These are phyloP conservation scores for Paecilomyces niveus DNA, from an alignment of 2,329 filamentous ascomycete species.

Conservation along the genomic window DNA sequence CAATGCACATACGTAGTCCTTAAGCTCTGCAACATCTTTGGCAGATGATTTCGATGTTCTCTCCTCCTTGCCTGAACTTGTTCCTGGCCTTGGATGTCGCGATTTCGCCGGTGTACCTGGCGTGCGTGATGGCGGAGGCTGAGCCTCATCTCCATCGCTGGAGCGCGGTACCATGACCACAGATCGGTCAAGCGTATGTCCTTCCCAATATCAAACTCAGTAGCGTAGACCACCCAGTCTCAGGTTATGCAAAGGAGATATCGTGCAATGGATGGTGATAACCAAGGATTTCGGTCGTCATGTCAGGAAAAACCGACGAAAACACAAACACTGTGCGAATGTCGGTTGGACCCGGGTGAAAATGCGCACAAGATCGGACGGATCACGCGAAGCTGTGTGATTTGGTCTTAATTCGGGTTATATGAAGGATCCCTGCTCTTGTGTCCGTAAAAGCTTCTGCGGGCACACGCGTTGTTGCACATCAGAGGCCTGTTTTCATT, in stretches of 20 bases:
- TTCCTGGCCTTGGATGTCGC: conserved; percentile 28
- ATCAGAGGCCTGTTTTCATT: conserved; percentile 9
- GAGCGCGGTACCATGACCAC: conserved; percentile 34
- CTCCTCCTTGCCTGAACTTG: conserved; percentile 43
- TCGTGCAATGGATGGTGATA: not conserved
- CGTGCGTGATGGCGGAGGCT: conserved; percentile 25
- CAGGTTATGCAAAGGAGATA: not conserved
- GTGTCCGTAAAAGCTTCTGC: conserved; percentile 13
- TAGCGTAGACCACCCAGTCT: not conserved
- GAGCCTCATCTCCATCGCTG: conserved; percentile 28
- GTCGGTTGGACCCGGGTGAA: not conserved
- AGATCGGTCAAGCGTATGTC: conserved; percentile 5
- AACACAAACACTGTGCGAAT: not conserved
- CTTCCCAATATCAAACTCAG: not conserved
- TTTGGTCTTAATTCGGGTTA: conserved; percentile 12
- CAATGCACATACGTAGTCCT: conserved; percentile 37
- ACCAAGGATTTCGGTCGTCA: not conserved
- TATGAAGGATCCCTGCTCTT: conserved; percentile 20
- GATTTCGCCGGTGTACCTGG: conserved; percentile 31
- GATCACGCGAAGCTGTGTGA: not conserved
- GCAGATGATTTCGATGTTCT: conserved; percentile 39
- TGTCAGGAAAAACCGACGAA: conserved; percentile 1
- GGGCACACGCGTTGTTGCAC: conserved; percentile 11
- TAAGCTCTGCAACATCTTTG: conserved; percentile 46
- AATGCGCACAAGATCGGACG: not conserved